phyloP scores from a whole-genome alignment of 2,329 filamentous ascomycete genomes.

The Purpureocillium takamizusanense region DNA sequence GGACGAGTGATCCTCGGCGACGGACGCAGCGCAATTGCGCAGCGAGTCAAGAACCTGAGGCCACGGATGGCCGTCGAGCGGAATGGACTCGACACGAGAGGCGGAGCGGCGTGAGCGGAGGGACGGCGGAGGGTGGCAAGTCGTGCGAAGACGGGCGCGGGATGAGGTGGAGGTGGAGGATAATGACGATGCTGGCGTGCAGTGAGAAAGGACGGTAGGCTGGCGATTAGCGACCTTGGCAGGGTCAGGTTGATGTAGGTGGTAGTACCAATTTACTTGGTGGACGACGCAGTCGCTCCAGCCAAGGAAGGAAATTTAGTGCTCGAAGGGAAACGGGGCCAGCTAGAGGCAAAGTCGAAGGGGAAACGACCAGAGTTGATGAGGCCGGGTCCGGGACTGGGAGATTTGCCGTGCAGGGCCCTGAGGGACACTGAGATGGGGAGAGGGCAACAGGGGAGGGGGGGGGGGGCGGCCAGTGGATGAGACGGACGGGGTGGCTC shows the following conservation, averaged over 20 bases:
- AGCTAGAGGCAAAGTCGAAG: neutral
- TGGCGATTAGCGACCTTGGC: too few relatives aligned
- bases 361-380: too few relatives aligned
- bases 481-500: neutral
- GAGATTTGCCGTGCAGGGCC: constrained; percentile 2
- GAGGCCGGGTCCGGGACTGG: neutral
- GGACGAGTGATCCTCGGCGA: neutral
- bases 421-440: neutral
- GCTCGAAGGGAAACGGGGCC: too few relatives aligned
- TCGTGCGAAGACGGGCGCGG: neutral
- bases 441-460: neutral
- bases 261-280: too few relatives aligned
- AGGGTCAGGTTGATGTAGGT: too few relatives aligned
- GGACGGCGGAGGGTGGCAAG: neutral
- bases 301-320: too few relatives aligned
- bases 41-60: neutral
- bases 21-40: neutral
- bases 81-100: too few relatives aligned
- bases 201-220: too few relatives aligned
- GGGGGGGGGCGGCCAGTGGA: neutral
- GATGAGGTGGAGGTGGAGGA: too few relatives aligned
- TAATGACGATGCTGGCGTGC: too few relatives aligned
- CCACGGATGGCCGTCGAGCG: neutral
- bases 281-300: too few relatives aligned
- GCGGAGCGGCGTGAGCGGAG: neutral